Conservation (phyloP, 768 basidiomycete genomes). For the Leccinum boreale region DNA sequence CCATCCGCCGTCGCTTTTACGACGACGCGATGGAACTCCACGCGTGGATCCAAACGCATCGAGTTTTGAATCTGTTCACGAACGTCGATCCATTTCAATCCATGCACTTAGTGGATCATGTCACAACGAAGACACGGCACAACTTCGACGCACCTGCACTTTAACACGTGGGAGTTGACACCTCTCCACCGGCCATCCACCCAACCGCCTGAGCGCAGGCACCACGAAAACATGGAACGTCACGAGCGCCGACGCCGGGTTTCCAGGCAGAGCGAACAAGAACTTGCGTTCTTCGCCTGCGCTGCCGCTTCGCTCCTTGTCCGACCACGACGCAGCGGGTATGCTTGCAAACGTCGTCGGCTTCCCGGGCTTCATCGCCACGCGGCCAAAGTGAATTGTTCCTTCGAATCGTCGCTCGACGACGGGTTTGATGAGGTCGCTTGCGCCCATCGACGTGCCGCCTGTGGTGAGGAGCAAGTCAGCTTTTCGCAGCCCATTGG, state of each 20-base stretch:
- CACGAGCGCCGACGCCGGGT: constrained; percentile 85
- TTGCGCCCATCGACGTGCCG: constrained; percentile 89
- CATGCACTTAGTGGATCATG: background rate
- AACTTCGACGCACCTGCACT: constrained; percentile 55
- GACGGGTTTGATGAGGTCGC: constrained; percentile 83
- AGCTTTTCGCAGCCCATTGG: constrained; percentile 53
- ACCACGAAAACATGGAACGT: constrained; percentile 84
- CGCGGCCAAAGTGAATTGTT: constrained; percentile 81
- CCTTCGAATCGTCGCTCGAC: constrained; percentile 78
- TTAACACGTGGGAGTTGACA: constrained; percentile 59
- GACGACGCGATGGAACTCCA: constrained; percentile 80
- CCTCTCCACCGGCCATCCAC: constrained; percentile 55
- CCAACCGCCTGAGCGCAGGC: constrained; percentile 70
- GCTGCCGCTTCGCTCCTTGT: background rate
- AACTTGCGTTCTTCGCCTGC: constrained; percentile 44
- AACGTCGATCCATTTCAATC: background rate
- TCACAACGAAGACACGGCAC: background rate
- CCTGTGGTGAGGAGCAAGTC: constrained; percentile 85
- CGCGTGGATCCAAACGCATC: constrained; percentile 69
- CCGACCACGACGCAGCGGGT: constrained; percentile 31
- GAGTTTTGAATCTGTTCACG: constrained; percentile 47
- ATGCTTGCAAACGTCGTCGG: constrained; percentile 89
- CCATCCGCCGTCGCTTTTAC: constrained; percentile 43
- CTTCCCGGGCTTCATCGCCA: constrained; percentile 81
- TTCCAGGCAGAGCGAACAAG: constrained; percentile 84